Base-by-base conservation (phyloP, 1,284 basidiomycete genomes). In the Malassezia furfur region DNA sequence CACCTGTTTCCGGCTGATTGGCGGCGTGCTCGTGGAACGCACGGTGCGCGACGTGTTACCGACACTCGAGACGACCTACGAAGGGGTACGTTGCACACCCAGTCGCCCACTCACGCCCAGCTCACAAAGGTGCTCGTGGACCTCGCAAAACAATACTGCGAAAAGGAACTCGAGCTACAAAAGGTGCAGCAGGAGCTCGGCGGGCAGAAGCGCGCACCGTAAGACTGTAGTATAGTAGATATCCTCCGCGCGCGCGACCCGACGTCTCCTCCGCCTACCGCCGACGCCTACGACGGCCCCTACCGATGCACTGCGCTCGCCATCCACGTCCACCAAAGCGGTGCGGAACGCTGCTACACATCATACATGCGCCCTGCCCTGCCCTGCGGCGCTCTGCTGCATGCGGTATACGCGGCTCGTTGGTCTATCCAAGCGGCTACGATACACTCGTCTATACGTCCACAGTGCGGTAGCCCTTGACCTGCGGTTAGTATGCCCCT, bases 41-140 rank as follows among this genome's bases (percentile, higher is more conserved):
- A 96, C 90, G 0, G 94, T 98, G 43, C 85, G 87, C 72, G 94
- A 98, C 67, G 90, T 98, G 32, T 84, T 90, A 32, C 93, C 93
- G 38, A 84, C 87, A 14, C 61, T 75, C 10, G 63, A 74, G 54
- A 64, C 64, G 25, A 75, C 68, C 40, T 54, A 67, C 21, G 61
- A 65, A 35, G 68, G 70, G 38, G 71, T 74, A 59, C 54, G 71
- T 68, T 3, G 9, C n/a, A 34, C 22, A 22, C 21, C 8, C n/a
- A 30, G 17, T 6, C 43, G 50, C 10, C 49, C 44, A 22, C 30
- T 43, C 5, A 43, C 19, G 6, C 31, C 9, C 65, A 74, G 71
- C 63, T 74, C 44, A 62, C 63, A 34, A 60, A 68, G 43, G 63
- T 74, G 38, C 60, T 74, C 25, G 67, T 67, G 35, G 59, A 62